These are phyloP conservation scores for Flammula alnicola DNA, from an alignment of 1,284 basidiomycete species.

Conservation along the genomic window DNA sequence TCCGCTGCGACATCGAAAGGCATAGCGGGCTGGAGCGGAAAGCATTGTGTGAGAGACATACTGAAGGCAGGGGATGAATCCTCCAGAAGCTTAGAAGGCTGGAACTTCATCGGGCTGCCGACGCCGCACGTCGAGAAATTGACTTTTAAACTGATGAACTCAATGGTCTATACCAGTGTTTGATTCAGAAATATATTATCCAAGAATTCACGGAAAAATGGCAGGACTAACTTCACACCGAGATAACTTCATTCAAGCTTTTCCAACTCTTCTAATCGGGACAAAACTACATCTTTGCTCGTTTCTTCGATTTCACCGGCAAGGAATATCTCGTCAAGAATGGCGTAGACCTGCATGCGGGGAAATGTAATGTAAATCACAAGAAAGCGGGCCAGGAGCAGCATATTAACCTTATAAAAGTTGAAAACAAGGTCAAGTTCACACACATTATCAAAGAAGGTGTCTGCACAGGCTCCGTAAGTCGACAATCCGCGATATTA, in stretches of 20 bases:
- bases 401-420: constrained; percentile 85
- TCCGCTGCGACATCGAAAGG: background rate
- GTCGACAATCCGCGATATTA: background rate
- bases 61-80: background rate
- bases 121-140: no score
- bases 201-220: constrained; percentile 9
- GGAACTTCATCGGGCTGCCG: no score
- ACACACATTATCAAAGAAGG: constrained; percentile 98
- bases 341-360: constrained; percentile 88
- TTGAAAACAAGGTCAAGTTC: constrained; percentile 98
- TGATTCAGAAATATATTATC: constrained; percentile 13
- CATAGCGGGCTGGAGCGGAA: background rate
- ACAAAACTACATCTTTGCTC: constrained; percentile 92
- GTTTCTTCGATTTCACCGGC: constrained; percentile 99
- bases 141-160: constrained; percentile 4
- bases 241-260: constrained; percentile 69
- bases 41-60: background rate
- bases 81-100: no score
- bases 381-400: background rate
- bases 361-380: constrained; percentile 1
- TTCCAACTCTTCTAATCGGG: constrained; percentile 88
- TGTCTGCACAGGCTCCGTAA: constrained; percentile 57
- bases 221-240: constrained; percentile 16
- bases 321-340: constrained; percentile 98
- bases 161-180: constrained; percentile 3